A percentile compares a stretch with the other conserved stretches of the same genome.
phyloP scores from a whole-genome alignment of 306 rosid genomes.

The Citrullus colocynthis region DNA sequence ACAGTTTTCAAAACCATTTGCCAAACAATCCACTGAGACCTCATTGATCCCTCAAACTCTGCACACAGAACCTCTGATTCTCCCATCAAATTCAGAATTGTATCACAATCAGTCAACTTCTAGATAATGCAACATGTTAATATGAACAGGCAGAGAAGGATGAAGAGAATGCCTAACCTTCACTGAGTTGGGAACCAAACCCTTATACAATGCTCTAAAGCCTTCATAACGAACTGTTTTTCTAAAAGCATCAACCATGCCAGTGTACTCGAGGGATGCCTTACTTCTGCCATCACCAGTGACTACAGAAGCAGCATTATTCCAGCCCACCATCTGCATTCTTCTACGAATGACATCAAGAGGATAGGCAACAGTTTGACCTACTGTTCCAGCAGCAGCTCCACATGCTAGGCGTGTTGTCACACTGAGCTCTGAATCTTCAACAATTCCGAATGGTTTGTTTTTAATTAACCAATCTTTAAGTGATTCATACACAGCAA shows the following conservation, averaged over 20 bases:
- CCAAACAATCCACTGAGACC: neutral
- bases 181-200: conserved; percentile 94
- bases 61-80: neutral
- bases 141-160: neutral
- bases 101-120: neutral
- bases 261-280: conserved; percentile 62
- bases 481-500: conserved; percentile 88
- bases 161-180: conserved; percentile 44
- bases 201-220: conserved; percentile 94
- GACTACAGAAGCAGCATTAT: conserved; percentile 74
- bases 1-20: neutral
- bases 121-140: neutral
- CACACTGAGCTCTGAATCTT: conserved; percentile 75
- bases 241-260: conserved; percentile 95
- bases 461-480: conserved; percentile 74
- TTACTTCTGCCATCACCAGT: conserved; percentile 80
- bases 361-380: conserved; percentile 98
- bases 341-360: conserved; percentile 97
- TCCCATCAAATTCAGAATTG: conserved; percentile 2
- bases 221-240: conserved; percentile 92
- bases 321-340: conserved; percentile 99
- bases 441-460: conserved; percentile 56
- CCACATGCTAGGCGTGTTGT: conserved; percentile 89
- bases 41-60: neutral
- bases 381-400: conserved; percentile 93